Evolutionary conservation across 768 basidiomycete genomes (phyloP), one percentile per base, ranked within the genome.

Genomic region (Amanita molliuscula): DNA sequence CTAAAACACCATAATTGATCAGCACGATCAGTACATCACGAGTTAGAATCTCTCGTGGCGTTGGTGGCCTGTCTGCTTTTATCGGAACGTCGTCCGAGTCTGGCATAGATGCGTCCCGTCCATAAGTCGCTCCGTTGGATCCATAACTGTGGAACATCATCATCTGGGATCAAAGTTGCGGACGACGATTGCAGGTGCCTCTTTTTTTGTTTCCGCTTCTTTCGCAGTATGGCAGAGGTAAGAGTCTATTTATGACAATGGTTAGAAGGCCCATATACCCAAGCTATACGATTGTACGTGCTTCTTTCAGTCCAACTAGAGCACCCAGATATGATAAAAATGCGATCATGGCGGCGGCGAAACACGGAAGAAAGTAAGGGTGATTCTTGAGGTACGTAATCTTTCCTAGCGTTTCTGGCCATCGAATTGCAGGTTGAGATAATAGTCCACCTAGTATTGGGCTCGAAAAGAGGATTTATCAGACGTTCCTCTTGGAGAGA

Each of bases 311-410:
- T 2, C 56, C 50, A 8, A 59, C 16, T 18, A 54, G 51, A 1
- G 57, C 60, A 4, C 61, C 15, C 1, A 61, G 6, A 47, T 64
- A 60, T 9, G 58, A 54, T 13, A 56, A 6, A 15, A 63, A 43
- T 7, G 63, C 44, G 15, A 64, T 52, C 2, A 45, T 5, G 1
- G 61, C 65, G 2, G 66, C 59, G 4, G 58, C 57, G 6, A 55
- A 47, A 54, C 70, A 70, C 23, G 68, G 67, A 38, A 69, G 60
- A 34, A 71, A 64, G 54, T 69, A 71, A 1, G 69, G 67, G 55
- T 70, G 57, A 3, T 57, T 50, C 7, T 50, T 43, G 20, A 67
- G 61, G 45, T 68, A 60, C 7, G 41, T n/a, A 8, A 59, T 50
- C 11, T 47, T 48, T 9, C 61, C 61, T 38, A 66, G 62, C 2